Evolutionary conservation across 106 monocot species (phyloP), one percentile per base, ranked within the genome.

Genomic region (Triglochin maritima): DNA sequence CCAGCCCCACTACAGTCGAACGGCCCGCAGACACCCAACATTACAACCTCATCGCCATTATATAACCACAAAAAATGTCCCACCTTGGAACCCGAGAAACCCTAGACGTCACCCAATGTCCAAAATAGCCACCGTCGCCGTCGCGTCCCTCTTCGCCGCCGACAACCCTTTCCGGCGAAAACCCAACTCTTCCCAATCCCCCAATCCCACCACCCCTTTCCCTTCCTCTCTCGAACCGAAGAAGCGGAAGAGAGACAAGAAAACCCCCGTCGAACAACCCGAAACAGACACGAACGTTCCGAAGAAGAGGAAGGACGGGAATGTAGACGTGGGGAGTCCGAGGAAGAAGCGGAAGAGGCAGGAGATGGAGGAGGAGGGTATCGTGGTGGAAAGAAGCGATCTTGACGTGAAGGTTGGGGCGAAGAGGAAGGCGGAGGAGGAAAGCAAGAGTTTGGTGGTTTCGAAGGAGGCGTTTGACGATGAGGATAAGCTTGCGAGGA

Each of bases 131-230:
- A 45, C 46, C 55, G 71, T 49, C 46, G 73, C 69, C 46, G 50
- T 90, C 56, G 66, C 71, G 15, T 81, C 80, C 48, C 90, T 96
- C 72, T 96, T 96, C 82, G 46, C 83, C 75, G 71, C 65, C 53
- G 84, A 82, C 76, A 96, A 96, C 65, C 96, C 96, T 16, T 96
- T 91, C 79, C 90, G 96, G 55, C 88, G 96, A 46, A 83, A 90
- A 50, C 75, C 76, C 70, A 64, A 82, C 7, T 52, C 52, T 11
- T 2, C 43, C 9, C 45, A 6, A 46, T 3, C 3, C 17, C 63
- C 71, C 63, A 51, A 44, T 43, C 42, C 72, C 50, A 16, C 54
- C 47, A 59, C 64, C 54, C 59, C 7, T 41, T n/a, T 17, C 13
- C 2, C 53, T 9, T 48, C 9, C 13, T 0, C 43, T 1, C 29